Evolutionary conservation across 2,329 filamentous ascomycete species (phyloP), one percentile per base, ranked within the genome.

Genomic region (Penicillium sp.): DNA sequence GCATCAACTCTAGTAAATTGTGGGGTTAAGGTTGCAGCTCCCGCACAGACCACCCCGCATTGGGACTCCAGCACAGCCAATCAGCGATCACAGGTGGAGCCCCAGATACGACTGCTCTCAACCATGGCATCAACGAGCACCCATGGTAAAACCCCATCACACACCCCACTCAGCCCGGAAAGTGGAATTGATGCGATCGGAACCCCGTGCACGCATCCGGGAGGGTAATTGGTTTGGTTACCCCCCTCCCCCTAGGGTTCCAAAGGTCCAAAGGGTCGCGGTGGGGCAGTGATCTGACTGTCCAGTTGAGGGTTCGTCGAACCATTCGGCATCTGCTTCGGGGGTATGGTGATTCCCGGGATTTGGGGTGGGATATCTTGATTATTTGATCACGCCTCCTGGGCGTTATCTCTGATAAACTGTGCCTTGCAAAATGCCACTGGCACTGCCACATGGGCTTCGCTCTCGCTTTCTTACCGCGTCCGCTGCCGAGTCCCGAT

Each of bases 21-120:
- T 58, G 63, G 63, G 63, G 63, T 64, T 65, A 64, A 65, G 56
- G 61, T 64, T 65, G 60, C 62, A 65, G 62, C 59, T 62, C 11
- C 39, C 40, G 45, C 49, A 54, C 49, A 31, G 50, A 52, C 50
- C 49, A 55, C 50, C 7, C 21, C 13, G 51, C n/a, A 47, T 51
- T 3, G 11, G 37, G 42, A 18, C 33, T 57, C 14, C n/a, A 23
- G 21, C 19, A 39, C 5, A 53, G 28, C 48, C 49, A 29, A 53
- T 52, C 23, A 10, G 19, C 18, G 34, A 19, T 16, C 23, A 5
- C 23, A 5, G 18, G 37, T 40, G 37, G 37, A 40, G 19, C 37
- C 19, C 21, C 19, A 26, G 39, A 26, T 43, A 43, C 39, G 39
- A 43, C 39, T 7, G 39, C 39, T 14, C 39, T 18, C 3, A 14